These are phyloP conservation scores for Raffaelea arxii DNA, from an alignment of 2,329 filamentous ascomycete genomes.

Conservation along the genomic window DNA sequence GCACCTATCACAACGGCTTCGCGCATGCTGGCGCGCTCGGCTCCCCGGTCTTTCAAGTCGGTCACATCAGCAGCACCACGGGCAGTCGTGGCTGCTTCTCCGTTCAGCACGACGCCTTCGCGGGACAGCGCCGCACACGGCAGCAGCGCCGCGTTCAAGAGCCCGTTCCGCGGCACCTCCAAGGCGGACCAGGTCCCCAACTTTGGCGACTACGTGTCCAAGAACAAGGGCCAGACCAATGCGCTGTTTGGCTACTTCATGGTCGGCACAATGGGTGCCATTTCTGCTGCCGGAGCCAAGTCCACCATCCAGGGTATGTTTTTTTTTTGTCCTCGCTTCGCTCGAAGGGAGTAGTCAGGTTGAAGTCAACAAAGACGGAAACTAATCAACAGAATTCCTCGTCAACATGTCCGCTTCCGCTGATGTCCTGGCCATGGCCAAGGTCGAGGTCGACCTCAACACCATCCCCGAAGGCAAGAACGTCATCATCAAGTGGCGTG, in stretches of 20 bases:
- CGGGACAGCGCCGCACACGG: constrained; percentile 27
- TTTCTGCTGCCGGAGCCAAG: constrained; percentile 91
- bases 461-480: constrained; percentile 99
- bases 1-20: constrained; percentile 59
- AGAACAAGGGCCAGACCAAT: constrained; percentile 58
- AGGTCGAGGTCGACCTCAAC: constrained; percentile 93
- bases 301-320: constrained; percentile 90
- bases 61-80: constrained; percentile 30
- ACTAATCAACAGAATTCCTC: constrained; percentile 92
- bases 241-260: constrained; percentile 96
- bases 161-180: constrained; percentile 52
- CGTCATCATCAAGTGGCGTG: constrained; percentile 99
- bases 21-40: constrained; percentile 55
- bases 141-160: constrained; percentile 40
- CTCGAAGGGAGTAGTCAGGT: not conserved
- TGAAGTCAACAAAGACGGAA: too few species aligned
- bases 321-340: not conserved
- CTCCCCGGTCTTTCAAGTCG: constrained; percentile 12
- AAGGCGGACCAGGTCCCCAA: constrained; percentile 67
- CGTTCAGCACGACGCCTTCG: constrained; percentile 41
- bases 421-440: constrained; percentile 97
- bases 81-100: constrained; percentile 31
- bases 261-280: constrained; percentile 88
- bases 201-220: constrained; percentile 80
- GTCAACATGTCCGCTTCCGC: constrained; percentile 99